Evolutionary conservation across 345 rosid species (phyloP).

Genomic region (Gossypium australe): DNA sequence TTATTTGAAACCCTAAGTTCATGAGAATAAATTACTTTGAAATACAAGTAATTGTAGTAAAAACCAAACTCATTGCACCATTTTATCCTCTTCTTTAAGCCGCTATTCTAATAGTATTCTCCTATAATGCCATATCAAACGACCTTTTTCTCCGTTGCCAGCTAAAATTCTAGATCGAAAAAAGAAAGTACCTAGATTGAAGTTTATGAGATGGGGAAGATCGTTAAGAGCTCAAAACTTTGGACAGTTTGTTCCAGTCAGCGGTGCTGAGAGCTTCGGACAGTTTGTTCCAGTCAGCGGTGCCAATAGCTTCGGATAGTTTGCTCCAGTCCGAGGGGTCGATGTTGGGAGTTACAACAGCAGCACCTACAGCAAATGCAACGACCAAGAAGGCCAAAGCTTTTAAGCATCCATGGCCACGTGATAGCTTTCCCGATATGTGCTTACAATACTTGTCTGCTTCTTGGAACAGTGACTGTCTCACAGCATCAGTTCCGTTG

Average conservation of each 20-base stretch:
- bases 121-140: conserved; percentile 17
- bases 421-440: conserved; percentile 40
- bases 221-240: conserved; percentile 23
- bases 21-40: background rate
- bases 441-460: conserved; percentile 58
- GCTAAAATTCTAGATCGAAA: conserved; percentile 15
- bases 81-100: conserved; percentile 19
- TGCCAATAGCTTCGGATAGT: conserved; percentile 9
- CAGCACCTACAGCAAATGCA: conserved; percentile 49
- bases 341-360: conserved; percentile 26
- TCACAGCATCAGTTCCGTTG: conserved; percentile 28
- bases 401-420: conserved; percentile 49
- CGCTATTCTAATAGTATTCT: conserved; percentile 19
- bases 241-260: conserved; percentile 21
- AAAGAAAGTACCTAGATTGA: conserved; percentile 8
- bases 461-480: conserved; percentile 32
- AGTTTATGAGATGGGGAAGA: conserved; percentile 4
- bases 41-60: background rate
- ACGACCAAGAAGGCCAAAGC: conserved; percentile 34
- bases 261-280: conserved; percentile 8
- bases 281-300: conserved; percentile 19
- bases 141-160: background rate
- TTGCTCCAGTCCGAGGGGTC: conserved; percentile 37
- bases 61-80: background rate
- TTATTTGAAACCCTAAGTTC: conserved; percentile 12